Conservation (phyloP, 257 asterid species). For the Solanum phureja region DNA sequence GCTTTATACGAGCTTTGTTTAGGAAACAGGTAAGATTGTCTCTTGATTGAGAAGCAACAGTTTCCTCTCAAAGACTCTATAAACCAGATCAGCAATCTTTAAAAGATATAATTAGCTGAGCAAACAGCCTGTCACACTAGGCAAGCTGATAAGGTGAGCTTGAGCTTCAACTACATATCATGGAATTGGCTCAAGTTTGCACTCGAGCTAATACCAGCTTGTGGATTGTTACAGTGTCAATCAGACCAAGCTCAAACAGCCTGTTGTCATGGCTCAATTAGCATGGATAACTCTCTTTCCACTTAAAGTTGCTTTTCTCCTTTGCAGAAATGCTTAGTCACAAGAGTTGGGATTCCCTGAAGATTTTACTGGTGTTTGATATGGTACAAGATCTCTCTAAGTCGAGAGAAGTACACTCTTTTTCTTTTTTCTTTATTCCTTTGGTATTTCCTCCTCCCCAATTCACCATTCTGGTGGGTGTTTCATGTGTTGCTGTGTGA, state of each 20-base stretch:
- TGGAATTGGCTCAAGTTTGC: slow-evolving; percentile 23
- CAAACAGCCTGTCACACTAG: slow-evolving; percentile 22
- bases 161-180: slow-evolving; percentile 19
- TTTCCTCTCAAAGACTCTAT: slow-evolving; percentile 5
- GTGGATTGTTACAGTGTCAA: slow-evolving; percentile 12
- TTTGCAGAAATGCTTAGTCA: slow-evolving; percentile 46
- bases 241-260: slow-evolving; percentile 28
- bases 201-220: slow-evolving; percentile 15
- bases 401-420: neutral
- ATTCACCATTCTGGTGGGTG: neutral
- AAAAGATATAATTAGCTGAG: slow-evolving; percentile 39
- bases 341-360: slow-evolving; percentile 27
- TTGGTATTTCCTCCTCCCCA: neutral
- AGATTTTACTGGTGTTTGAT: slow-evolving; percentile 25
- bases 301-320: slow-evolving; percentile 40
- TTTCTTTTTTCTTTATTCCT: slow-evolving; percentile 17
- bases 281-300: slow-evolving; percentile 4
- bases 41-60: slow-evolving; percentile 13
- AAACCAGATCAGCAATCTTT: neutral
- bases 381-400: slow-evolving; percentile 18
- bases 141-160: slow-evolving; percentile 26
- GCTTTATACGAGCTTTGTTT: slow-evolving; percentile 12
- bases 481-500: neutral
- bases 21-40: slow-evolving; percentile 14
- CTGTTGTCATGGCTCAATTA: slow-evolving; percentile 13